Conservation (phyloP, 805 yeast genomes). For the Zygosaccharomyces gambellarensis region DNA sequence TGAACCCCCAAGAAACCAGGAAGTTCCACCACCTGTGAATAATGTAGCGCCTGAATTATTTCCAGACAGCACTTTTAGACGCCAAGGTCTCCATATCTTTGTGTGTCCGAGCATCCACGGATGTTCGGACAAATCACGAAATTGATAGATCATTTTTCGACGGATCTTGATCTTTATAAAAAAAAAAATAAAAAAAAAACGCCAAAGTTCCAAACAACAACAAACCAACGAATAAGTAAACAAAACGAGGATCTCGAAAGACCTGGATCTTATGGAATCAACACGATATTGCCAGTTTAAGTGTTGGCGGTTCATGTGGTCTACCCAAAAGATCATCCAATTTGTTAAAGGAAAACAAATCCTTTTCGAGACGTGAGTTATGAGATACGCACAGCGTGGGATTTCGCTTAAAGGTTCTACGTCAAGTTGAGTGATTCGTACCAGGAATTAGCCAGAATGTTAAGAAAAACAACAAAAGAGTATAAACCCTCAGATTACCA, state of each 20-base stretch:
- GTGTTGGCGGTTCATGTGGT: neutral
- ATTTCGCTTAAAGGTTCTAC: neutral
- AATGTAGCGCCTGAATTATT: no score
- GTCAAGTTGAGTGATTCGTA: neutral
- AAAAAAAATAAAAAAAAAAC: neutral
- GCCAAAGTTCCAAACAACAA: neutral
- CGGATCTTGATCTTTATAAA: neutral
- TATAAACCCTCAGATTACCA: neutral
- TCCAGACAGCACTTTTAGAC: neutral
- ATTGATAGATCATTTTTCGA: neutral
- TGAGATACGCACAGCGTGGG: neutral
- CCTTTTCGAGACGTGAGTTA: neutral
- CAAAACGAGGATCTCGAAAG: neutral
- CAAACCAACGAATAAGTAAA: neutral
- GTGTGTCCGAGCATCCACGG: neutral
- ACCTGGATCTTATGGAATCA: neutral
- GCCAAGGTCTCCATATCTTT: neutral
- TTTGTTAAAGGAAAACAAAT: neutral
- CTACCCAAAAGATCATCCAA: neutral
- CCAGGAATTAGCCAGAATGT: neutral
- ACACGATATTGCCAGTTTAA: neutral
- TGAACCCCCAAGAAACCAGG: no score
- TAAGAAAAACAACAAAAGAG: neutral
- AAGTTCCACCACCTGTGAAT: no score
- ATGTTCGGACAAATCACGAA: neutral